These are phyloP conservation scores for Silene uniflora DNA, from an alignment of 148 eudicot species.

Conservation along the genomic window DNA sequence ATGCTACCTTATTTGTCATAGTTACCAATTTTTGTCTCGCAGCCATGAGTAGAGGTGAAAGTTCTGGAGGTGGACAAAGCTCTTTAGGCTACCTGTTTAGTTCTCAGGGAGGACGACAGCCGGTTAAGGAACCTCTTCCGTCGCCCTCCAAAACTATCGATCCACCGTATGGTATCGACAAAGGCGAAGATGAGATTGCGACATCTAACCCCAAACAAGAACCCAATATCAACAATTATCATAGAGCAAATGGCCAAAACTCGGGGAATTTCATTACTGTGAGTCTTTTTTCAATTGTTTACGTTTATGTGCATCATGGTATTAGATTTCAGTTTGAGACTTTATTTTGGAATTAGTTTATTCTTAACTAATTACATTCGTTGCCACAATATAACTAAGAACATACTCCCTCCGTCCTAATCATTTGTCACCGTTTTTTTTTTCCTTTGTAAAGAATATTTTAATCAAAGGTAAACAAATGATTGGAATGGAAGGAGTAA, in stretches of 20 bases:
- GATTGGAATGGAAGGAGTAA: too few species aligned
- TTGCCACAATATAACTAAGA: too few species aligned
- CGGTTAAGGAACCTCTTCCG: constrained; percentile 29
- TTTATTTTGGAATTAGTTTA: too few species aligned
- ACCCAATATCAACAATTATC: constrained; percentile 27
- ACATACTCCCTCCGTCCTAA: too few species aligned
- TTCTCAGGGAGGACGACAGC: constrained; percentile 23
- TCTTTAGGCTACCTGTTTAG: constrained; percentile 76
- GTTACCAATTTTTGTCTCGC: background rate
- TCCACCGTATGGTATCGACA: constrained; percentile 64
- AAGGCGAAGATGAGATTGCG: constrained; percentile 19
- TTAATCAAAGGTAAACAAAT: too few species aligned
- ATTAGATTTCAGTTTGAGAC: background rate
- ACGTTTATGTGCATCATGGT: too few species aligned
- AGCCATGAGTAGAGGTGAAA: constrained; percentile 64
- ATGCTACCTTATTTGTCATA: constrained; percentile 1
- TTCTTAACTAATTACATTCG: too few species aligned
- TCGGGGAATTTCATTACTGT: constrained; percentile 56
- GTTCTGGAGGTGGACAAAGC: constrained; percentile 78
- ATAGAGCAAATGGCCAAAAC: constrained; percentile 46
- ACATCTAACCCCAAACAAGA: constrained; percentile 22
- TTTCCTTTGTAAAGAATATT: too few species aligned
- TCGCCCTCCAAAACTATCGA: constrained; percentile 28
- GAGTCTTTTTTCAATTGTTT: constrained; percentile 21
- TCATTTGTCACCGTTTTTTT: too few species aligned